Evolutionary conservation across 306 rosid genomes (phyloP).

Genomic region (Ormosia emarginata): DNA sequence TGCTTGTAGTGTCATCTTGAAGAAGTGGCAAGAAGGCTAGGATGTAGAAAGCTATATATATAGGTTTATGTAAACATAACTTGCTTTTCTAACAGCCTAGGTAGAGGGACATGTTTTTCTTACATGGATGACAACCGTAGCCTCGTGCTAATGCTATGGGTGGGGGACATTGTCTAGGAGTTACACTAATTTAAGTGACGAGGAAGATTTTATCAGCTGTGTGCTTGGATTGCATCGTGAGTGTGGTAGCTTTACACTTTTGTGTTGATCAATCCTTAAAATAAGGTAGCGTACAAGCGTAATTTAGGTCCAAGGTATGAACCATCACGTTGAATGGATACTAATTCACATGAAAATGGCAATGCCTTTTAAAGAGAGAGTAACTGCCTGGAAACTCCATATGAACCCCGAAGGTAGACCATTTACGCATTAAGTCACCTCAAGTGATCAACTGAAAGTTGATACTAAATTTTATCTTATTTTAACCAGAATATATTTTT

Average conservation of each 20-base stretch:
- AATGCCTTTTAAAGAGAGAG: not conserved
- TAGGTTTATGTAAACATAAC: not conserved
- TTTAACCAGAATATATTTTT: not conserved
- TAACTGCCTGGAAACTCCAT: not conserved
- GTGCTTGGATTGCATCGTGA: not conserved
- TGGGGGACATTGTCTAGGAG: not conserved
- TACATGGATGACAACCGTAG: constrained; percentile 8
- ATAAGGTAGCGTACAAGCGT: not conserved
- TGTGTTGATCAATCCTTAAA: not conserved
- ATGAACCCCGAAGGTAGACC: not conserved
- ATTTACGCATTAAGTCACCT: not conserved
- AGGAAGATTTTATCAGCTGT: not conserved
- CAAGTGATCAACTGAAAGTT: not conserved
- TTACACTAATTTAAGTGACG: not conserved
- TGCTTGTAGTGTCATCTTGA: constrained; percentile 4
- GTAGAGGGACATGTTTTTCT: constrained; percentile 33
- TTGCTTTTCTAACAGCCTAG: not conserved
- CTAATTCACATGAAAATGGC: constrained; percentile 24
- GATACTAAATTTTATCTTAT: not conserved
- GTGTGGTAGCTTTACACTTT: not conserved
- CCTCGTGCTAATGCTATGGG: constrained; percentile 2
- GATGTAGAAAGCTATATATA: not conserved
- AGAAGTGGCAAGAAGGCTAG: not conserved
- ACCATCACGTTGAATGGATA: not conserved
- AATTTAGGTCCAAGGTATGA: not conserved